Conservation (phyloP, 176 grass and related monocot genomes). For the Carex cristatella region DNA sequence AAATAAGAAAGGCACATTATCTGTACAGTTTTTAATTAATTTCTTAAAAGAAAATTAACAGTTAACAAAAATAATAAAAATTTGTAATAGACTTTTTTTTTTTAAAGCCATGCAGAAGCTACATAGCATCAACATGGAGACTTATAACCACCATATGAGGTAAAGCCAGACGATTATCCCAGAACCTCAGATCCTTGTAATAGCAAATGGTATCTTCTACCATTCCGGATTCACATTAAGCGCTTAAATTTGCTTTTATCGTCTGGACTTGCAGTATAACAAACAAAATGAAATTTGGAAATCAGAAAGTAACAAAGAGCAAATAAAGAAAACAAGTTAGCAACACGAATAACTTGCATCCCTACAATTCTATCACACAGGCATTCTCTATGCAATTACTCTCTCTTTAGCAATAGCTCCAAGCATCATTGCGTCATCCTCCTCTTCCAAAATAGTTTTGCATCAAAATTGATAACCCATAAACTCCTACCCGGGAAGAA, state of each 20-base stretch:
- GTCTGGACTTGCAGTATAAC: neutral
- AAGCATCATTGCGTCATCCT: slow-evolving; percentile 16
- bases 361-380: slow-evolving; percentile 43
- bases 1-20: neutral
- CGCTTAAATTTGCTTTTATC: neutral
- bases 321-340: neutral
- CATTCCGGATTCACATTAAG: neutral
- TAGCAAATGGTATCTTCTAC: neutral
- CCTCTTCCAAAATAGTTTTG: neutral
- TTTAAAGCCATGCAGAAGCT: no score
- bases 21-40: neutral
- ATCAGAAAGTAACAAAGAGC: neutral
- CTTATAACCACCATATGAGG: neutral
- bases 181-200: neutral
- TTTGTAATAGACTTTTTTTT: neutral
- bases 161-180: neutral
- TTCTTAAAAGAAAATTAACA: neutral
- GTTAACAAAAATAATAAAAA: neutral
- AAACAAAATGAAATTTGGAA: neutral
- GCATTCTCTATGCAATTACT: neutral
- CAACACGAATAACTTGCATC: neutral
- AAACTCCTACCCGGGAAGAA: slow-evolving; percentile 31
- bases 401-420: slow-evolving; percentile 8
- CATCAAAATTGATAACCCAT: slow-evolving; percentile 13
- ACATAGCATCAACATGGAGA: neutral